Percentiles rank a stretch among this genome's conserved stretches.
phyloP scores from a whole-genome alignment of 192 early-diverging fungal species.

The Thamnidium elegans region DNA sequence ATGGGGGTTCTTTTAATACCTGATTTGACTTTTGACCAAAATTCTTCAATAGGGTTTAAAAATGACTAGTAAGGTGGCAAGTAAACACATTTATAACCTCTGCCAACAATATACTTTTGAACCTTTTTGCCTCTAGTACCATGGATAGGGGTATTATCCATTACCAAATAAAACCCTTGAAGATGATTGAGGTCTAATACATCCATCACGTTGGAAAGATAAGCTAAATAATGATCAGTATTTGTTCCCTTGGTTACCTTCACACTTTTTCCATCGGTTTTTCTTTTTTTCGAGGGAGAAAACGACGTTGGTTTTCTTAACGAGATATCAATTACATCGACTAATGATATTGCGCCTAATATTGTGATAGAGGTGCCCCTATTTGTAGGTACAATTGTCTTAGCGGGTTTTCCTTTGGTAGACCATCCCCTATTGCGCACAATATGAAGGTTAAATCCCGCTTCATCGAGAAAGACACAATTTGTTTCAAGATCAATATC shows the following conservation, averaged over 20 bases:
- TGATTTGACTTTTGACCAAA: slow-evolving; percentile 8
- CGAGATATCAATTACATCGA: slow-evolving; percentile 17
- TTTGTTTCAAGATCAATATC: no score
- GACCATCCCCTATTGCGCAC: slow-evolving; percentile 13
- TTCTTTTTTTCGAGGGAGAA: slow-evolving; percentile 23
- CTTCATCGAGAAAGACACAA: slow-evolving; percentile 28
- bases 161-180: no score
- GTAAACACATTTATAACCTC: slow-evolving; percentile 10
- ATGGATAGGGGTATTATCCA: no score
- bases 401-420: slow-evolving; percentile 12
- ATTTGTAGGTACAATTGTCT: slow-evolving; percentile 5
- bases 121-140: not conserved
- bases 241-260: not conserved
- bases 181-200: no score
- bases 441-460: slow-evolving; percentile 31
- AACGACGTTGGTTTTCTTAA: slow-evolving; percentile 11
- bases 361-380: slow-evolving; percentile 16
- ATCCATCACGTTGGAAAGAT: no score
- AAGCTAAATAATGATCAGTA: no score
- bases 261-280: slow-evolving; percentile 13
- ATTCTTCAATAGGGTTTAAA: slow-evolving; percentile 31
- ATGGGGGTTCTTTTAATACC: slow-evolving; percentile 3
- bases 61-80: slow-evolving; percentile 3
- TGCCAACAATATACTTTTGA: no score
- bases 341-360: not conserved